These are phyloP conservation scores for Crithidia thermophila DNA, from an alignment of 208 protist genomes.

Conservation along the genomic window DNA sequence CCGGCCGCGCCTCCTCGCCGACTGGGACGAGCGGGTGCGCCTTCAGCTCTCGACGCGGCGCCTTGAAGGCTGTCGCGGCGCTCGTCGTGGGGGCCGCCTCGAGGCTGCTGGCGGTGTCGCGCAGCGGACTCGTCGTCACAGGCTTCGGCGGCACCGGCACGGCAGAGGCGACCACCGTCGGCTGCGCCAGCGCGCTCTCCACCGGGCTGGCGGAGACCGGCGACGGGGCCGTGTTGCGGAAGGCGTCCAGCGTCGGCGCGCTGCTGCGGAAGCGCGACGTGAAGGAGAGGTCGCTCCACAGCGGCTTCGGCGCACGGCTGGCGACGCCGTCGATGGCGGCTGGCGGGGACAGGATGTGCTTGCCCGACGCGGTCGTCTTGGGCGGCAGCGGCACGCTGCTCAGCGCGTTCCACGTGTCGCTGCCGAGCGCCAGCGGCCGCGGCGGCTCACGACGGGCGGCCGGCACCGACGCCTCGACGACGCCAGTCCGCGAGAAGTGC, in stretches of 20 bases:
- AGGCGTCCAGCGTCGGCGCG: constrained; percentile 48
- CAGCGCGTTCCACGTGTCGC: constrained; percentile 48
- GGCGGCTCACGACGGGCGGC: constrained; percentile 22
- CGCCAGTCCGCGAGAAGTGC: constrained; percentile 16
- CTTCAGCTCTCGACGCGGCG: constrained; percentile 4
- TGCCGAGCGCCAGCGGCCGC: constrained; percentile 39
- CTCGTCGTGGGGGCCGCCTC: neutral
- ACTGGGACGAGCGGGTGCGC: constrained; percentile 36
- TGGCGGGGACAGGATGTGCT: constrained; percentile 17
- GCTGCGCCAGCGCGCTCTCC: neutral
- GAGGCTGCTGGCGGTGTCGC: constrained; percentile 17
- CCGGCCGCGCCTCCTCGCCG: constrained; percentile 18
- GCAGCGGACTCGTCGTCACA: constrained; percentile 41
- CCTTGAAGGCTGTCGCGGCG: neutral
- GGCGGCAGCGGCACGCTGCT: constrained; percentile 26
- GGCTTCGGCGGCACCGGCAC: constrained; percentile 40
- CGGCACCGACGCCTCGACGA: constrained; percentile 18
- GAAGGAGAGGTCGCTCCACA: constrained; percentile 50
- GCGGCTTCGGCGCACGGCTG: constrained; percentile 32
- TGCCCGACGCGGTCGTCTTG: neutral
- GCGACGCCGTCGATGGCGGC: constrained; percentile 38
- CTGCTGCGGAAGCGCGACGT: constrained; percentile 28
- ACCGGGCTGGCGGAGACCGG: constrained; percentile 7
- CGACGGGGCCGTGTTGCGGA: constrained; percentile 22
- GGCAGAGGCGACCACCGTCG: neutral